phyloP scores from a whole-genome alignment of 768 basidiomycete species.

The Mycena indigotica region DNA sequence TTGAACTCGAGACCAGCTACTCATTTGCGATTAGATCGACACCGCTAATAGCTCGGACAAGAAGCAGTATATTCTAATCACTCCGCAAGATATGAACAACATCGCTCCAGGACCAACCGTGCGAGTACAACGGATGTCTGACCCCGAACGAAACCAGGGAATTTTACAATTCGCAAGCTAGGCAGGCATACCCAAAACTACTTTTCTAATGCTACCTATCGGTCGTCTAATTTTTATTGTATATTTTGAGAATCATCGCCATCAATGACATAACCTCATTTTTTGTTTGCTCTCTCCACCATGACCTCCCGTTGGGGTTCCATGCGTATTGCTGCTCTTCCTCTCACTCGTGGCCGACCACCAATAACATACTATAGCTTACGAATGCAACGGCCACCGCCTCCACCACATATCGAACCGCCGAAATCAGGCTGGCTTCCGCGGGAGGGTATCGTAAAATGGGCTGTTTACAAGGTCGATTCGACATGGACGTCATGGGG shows the following conservation, averaged over 20 bases:
- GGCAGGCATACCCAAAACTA: constrained; percentile 3
- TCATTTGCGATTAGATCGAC: constrained; percentile 60
- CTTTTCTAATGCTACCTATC: constrained; percentile 19
- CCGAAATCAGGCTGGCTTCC: constrained; percentile 38
- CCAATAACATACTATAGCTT: constrained; percentile 18
- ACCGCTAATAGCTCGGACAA: constrained; percentile 84
- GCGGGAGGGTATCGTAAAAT: constrained; percentile 49
- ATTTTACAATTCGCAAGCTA: constrained; percentile 35
- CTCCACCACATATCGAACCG: constrained; percentile 36
- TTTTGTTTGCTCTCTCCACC: constrained; percentile 4
- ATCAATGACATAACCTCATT: constrained; percentile 24
- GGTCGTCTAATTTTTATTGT: too few species aligned
- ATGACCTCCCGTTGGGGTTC: constrained; percentile 17
- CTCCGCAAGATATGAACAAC: constrained; percentile 90
- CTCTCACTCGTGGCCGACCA: constrained; percentile 41
- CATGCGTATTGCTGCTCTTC: constrained; percentile 49
- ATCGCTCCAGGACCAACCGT: constrained; percentile 69
- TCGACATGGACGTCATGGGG: constrained; percentile 69
- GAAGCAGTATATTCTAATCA: constrained; percentile 94
- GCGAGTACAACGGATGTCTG: constrained; percentile 74
- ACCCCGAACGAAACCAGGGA: constrained; percentile 72
- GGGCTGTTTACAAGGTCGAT: constrained; percentile 53
- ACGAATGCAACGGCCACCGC: constrained; percentile 32
- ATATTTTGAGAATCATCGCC: too few species aligned
- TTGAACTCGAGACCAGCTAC: constrained; percentile 4